Evolutionary conservation across 108 stramenopile species (phyloP), one percentile per base, ranked within the genome.

Genomic region (Thalassiosira profunda): DNA sequence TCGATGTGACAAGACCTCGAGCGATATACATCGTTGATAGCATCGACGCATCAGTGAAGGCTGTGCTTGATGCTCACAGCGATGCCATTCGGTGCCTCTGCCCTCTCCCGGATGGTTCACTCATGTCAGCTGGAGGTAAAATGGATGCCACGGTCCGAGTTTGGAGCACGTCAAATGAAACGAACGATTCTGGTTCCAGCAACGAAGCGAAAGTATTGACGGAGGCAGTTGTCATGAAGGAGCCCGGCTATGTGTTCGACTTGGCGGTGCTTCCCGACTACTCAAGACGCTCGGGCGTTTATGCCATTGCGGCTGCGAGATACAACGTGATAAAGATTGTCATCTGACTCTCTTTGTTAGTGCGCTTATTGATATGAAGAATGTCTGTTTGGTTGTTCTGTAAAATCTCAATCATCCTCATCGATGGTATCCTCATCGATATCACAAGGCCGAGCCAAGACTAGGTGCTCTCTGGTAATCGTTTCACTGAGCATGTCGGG

Each of bases 241-340:
- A 69, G 5, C 64, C 68, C 14, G 84, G 84, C 10, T 85, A 85
- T 36, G 75, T 85, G 7, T 85, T 85, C 56, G 84, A 73, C 37
- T 48, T 82, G 51, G 47, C 41, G 31, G 67, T 79, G 1, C 47
- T 85, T 18, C 56, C 51, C 1, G 84, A 79, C 45, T 43, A 56
- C 17, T 70, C 74, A 49, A 29, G 30, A 17, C 45, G 51, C 4
- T 43, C 61, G n/a, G 33, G 54, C 26, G 33, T 38, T 12, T 85
- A 48, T 45, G 84, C 84, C 4, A 46, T 85, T 55, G 84, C 84
- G 12, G 80, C 61, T 12, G 84, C 73, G 5, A 76, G 81, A 41
- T 85, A 85, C 68, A 85, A 85, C 36, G 72, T 61, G 12, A 68
- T 85, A 17, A 80, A 77, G 40, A 75, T 85, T 34, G 52, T 84